Percentiles rank a stretch among this genome's conserved stretches.
These are phyloP conservation scores for Leccinum rimulosum DNA, from an alignment of 768 basidiomycete species.

Conservation along the genomic window DNA sequence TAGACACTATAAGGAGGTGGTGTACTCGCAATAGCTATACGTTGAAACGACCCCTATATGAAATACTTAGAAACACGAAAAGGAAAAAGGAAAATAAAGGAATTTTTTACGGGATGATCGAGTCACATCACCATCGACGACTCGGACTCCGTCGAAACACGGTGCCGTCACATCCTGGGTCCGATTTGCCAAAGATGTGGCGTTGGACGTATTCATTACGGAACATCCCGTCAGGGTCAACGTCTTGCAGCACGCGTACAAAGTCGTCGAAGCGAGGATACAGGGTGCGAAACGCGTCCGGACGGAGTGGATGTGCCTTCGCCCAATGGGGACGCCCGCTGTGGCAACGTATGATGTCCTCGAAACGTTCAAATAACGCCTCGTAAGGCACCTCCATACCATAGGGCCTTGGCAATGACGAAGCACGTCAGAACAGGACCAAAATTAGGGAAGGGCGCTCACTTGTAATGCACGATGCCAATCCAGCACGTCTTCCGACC, in stretches of 20 bases:
- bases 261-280: slow-evolving; percentile 88
- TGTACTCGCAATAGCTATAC: slow-evolving; percentile 10
- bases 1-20: slow-evolving; percentile 16
- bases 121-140: slow-evolving; percentile 5
- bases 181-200: slow-evolving; percentile 71
- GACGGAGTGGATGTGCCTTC: slow-evolving; percentile 77
- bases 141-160: slow-evolving; percentile 42
- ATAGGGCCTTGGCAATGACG: slow-evolving; percentile 63
- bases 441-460: slow-evolving; percentile 23
- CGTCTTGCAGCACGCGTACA: slow-evolving; percentile 55
- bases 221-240: slow-evolving; percentile 77
- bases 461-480: slow-evolving; percentile 98
- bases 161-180: slow-evolving; percentile 37
- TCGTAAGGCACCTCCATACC: slow-evolving; percentile 81
- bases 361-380: slow-evolving; percentile 71
- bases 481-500: slow-evolving; percentile 86
- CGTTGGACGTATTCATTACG: slow-evolving; percentile 87
- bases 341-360: slow-evolving; percentile 63
- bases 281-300: slow-evolving; percentile 55
- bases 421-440: background rate
- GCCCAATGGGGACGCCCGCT: slow-evolving; percentile 95
- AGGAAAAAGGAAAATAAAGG: background rate
- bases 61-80: slow-evolving; percentile 3
- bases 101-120: background rate
- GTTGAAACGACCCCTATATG: slow-evolving; percentile 2